These are phyloP conservation scores for Ophiostoma angusticollis DNA, from an alignment of 2,329 filamentous ascomycete genomes.

Conservation along the genomic window DNA sequence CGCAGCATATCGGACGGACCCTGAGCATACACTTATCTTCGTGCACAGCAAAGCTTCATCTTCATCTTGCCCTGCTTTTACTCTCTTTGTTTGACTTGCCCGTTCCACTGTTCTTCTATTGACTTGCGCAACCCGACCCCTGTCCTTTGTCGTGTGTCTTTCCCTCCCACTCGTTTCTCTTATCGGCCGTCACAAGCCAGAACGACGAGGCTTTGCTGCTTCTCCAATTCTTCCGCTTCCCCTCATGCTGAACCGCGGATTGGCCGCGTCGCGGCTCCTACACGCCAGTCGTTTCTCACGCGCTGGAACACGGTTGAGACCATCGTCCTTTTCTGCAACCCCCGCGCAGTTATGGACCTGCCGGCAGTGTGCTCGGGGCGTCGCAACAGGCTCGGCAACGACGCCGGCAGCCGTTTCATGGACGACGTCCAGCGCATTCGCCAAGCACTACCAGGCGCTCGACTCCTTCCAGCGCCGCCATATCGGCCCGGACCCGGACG, in stretches of 20 bases:
- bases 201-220: too few relatives aligned
- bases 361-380: slow-evolving; percentile 7
- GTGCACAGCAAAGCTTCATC: too few relatives aligned
- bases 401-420: slow-evolving; percentile 9
- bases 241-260: slow-evolving; percentile 14
- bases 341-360: slow-evolving; percentile 4
- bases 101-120: not conserved
- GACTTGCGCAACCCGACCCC: too few relatives aligned
- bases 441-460: slow-evolving; percentile 22
- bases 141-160: not conserved
- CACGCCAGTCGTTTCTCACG: slow-evolving; percentile 4
- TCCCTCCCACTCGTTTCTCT: not conserved
- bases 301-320: not conserved
- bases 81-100: not conserved
- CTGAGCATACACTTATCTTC: too few relatives aligned
- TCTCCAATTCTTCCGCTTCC: slow-evolving; percentile 4
- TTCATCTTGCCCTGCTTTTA: slow-evolving; percentile 1
- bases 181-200: not conserved
- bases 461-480: slow-evolving; percentile 69
- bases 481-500: slow-evolving; percentile 65
- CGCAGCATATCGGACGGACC: too few relatives aligned
- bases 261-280: slow-evolving; percentile 9
- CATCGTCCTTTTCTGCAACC: not conserved
- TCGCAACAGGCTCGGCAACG: slow-evolving; percentile 3
- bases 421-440: slow-evolving; percentile 10